These are phyloP conservation scores for Fusarium secorum DNA, from an alignment of 2,329 filamentous ascomycete genomes.

Conservation along the genomic window DNA sequence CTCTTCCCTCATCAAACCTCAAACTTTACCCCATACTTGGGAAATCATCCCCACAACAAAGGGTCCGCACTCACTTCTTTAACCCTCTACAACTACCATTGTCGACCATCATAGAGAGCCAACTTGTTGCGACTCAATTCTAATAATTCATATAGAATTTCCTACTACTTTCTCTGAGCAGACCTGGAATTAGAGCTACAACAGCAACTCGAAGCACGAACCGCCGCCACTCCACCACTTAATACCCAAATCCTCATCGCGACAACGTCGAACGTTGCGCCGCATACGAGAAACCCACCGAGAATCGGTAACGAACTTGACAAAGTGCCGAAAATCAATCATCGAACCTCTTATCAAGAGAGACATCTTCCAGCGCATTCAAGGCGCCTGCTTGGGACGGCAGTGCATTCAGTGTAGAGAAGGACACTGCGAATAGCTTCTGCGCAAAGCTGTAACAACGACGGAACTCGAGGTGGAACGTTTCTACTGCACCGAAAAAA, in stretches of 20 bases:
- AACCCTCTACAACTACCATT: background rate
- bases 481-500: background rate
- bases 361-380: conserved; percentile 1
- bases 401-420: conserved; percentile 20
- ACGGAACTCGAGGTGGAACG: conserved; percentile 6
- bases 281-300: background rate
- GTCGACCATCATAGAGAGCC: background rate
- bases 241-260: background rate
- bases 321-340: background rate
- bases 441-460: conserved; percentile 4
- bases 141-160: conserved; percentile 4
- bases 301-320: background rate
- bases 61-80: conserved; percentile 29
- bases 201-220: background rate
- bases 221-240: background rate
- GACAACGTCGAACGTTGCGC: background rate
- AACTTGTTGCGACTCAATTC: conserved; percentile 7
- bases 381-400: conserved; percentile 9
- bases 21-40: conserved; percentile 41
- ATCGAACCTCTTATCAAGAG: background rate
- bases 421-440: conserved; percentile 20
- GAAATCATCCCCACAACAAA: conserved; percentile 34
- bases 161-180: background rate
- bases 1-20: conserved; percentile 17
- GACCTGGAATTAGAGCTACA: background rate